Evolutionary conservation across 1,139 yeast genomes (phyloP).

Genomic region (Debaryomyces sp.): DNA sequence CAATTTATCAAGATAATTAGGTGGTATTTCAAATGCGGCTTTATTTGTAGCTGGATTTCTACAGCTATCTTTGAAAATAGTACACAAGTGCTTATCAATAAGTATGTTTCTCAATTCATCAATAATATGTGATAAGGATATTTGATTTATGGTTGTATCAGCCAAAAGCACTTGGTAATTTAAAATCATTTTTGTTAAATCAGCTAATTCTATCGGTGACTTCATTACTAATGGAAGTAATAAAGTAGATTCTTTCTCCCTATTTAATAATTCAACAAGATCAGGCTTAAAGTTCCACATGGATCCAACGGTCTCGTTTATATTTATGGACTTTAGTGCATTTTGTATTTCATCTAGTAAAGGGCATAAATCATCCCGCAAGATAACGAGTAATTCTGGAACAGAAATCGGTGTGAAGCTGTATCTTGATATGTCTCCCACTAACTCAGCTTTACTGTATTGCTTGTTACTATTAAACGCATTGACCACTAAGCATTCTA

Average conservation of each 20-base stretch:
- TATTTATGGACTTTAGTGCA: neutral
- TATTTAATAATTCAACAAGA: slow-evolving; percentile 16
- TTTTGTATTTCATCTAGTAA: slow-evolving; percentile 26
- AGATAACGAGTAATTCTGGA: slow-evolving; percentile 15
- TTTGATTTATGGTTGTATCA: neutral
- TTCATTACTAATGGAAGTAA: slow-evolving; percentile 25
- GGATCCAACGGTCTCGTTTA: neutral
- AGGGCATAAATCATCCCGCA: slow-evolving; percentile 32
- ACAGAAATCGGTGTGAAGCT: neutral
- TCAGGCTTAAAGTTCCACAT: slow-evolving; percentile 2
- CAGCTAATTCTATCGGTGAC: slow-evolving; percentile 18
- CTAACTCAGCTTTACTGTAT: neutral
- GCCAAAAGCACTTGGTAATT: slow-evolving; percentile 8
- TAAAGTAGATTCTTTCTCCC: slow-evolving; percentile 32
- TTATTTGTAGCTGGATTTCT: slow-evolving; percentile 1
- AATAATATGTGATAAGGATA: neutral
- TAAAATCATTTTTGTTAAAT: slow-evolving; percentile 16
- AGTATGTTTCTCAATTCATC: slow-evolving; percentile 6
- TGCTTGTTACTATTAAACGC: slow-evolving; percentile 4
- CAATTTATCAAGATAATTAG: slow-evolving; percentile 28
- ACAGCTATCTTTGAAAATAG: slow-evolving; percentile 6
- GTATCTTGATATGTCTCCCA: slow-evolving; percentile 2
- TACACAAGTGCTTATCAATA: slow-evolving; percentile 5
- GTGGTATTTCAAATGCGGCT: slow-evolving; percentile 20
- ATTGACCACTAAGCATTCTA: slow-evolving; percentile 19